A percentile compares a stretch with the other conserved stretches of the same genome.
phyloP scores from a whole-genome alignment of 2,329 filamentous ascomycete species.

The Cercospora berteroae region DNA sequence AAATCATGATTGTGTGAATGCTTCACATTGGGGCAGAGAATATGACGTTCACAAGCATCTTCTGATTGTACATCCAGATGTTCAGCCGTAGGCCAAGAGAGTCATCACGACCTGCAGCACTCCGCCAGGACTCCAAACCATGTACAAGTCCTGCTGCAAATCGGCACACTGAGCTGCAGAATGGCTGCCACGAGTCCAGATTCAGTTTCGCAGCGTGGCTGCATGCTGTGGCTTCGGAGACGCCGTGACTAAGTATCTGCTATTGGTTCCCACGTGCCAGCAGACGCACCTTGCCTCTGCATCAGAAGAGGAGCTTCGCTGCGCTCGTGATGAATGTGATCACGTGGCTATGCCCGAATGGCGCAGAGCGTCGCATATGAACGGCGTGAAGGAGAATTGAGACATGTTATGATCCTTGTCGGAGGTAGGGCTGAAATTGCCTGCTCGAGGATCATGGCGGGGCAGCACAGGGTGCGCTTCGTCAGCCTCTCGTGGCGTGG shows the following conservation, averaged over 20 bases:
- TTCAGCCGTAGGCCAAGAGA: neutral
- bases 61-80: neutral
- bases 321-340: neutral
- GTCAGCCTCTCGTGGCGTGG: neutral
- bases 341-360: neutral
- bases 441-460: neutral
- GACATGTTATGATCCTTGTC: neutral
- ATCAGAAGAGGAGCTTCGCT: neutral
- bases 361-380: neutral
- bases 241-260: neutral
- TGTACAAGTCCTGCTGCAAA: too few species aligned
- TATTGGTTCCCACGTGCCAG: neutral
- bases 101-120: neutral
- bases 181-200: neutral
- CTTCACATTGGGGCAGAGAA: neutral
- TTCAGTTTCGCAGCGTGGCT: neutral
- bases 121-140: neutral
- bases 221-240: neutral
- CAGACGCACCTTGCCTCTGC: neutral
- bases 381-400: neutral
- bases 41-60: neutral
- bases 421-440: neutral
- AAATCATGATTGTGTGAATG: neutral
- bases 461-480: neutral
- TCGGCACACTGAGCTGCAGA: neutral